Evolutionary conservation across 2,329 filamentous ascomycete genomes (phyloP), one percentile per base, ranked within the genome.

Genomic region (Nannizziopsis arthrosporioides): DNA sequence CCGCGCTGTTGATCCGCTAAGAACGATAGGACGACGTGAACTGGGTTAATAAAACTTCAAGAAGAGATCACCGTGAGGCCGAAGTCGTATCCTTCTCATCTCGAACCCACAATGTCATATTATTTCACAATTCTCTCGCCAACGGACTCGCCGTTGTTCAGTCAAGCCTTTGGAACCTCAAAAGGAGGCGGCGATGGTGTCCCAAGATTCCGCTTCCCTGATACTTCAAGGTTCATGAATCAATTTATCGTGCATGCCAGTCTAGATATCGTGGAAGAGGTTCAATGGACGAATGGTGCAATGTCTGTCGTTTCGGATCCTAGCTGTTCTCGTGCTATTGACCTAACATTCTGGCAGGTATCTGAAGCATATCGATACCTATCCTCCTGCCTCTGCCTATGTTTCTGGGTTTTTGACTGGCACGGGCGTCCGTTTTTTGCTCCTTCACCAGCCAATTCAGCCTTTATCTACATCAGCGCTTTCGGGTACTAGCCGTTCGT

Each of bases 71-170:
- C 22, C 7, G 22, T 27, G 22, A 27, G 22, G 7, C 22, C 22
- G 22, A 3, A 27, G 22, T 7, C 22, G 22, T 27, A 27, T 4
- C 22, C 22, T 7, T 27, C 22, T 27, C 22, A 18, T 19, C 35
- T 27, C 19, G 12, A 8, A 5, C 7, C 14, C 19, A 73, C 57
- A 55, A 96, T 96, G 92, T 95, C 89, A 52, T 98, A 96, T 76
- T 95, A 95, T 73, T 96, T 98, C 70, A 85, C 85, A 63, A 94
- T 98, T 58, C 80, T 98, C 66, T 92, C 89, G 62, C 93, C 88
- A 17, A 85, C 87, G 59, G 92, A 98, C 73, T 93, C 90, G 63
- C 90, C 92, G 31, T 78, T 98, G 57, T 98, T 96, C 71, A 90
- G 94, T 70, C 80, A 93, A 68, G 89, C 94, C 63, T 98, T 98